These are phyloP conservation scores for Fusarium sp. DNA, from an alignment of 2,329 filamentous ascomycete genomes.

Conservation along the genomic window DNA sequence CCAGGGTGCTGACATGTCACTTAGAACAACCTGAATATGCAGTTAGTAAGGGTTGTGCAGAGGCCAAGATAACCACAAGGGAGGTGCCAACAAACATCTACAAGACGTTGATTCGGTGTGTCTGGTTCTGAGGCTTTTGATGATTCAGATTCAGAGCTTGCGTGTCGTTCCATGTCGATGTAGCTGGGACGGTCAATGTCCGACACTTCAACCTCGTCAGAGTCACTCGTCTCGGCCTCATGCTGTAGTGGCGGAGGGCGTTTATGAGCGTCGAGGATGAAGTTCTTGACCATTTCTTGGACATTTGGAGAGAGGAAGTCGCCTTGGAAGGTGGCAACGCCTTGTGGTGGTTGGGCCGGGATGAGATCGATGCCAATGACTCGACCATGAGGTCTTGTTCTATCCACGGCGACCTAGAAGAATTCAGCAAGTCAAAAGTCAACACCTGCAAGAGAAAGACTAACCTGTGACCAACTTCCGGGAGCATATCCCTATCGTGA, in stretches of 20 bases:
- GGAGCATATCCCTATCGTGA: constrained; percentile 78
- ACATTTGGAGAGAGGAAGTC: constrained; percentile 85
- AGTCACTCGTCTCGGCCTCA: constrained; percentile 1
- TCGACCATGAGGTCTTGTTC: constrained; percentile 79
- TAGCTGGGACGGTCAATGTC: constrained; percentile 66
- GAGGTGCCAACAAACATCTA: constrained; percentile 69
- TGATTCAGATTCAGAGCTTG: constrained; percentile 8
- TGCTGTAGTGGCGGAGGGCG: constrained; percentile 18
- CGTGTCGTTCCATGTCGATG: constrained; percentile 71
- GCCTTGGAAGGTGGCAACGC: constrained; percentile 94
- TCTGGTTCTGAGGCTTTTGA: background rate
- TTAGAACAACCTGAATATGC: constrained; percentile 78
- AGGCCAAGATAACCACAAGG: background rate
- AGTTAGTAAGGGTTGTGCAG: constrained; percentile 25
- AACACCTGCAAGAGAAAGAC: background rate
- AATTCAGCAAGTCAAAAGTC: background rate
- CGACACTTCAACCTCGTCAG: constrained; percentile 37
- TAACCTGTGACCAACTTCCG: constrained; percentile 77
- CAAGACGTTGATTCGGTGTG: constrained; percentile 59
- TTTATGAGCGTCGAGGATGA: constrained; percentile 71
- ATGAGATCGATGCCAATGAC: constrained; percentile 95
- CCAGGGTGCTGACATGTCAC: constrained; percentile 99
- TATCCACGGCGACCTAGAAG: constrained; percentile 81
- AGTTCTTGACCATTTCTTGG: constrained; percentile 81
- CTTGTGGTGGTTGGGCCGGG: constrained; percentile 88